Base-by-base conservation (phyloP, 768 basidiomycete genomes). In the Jaapia argillacea region DNA sequence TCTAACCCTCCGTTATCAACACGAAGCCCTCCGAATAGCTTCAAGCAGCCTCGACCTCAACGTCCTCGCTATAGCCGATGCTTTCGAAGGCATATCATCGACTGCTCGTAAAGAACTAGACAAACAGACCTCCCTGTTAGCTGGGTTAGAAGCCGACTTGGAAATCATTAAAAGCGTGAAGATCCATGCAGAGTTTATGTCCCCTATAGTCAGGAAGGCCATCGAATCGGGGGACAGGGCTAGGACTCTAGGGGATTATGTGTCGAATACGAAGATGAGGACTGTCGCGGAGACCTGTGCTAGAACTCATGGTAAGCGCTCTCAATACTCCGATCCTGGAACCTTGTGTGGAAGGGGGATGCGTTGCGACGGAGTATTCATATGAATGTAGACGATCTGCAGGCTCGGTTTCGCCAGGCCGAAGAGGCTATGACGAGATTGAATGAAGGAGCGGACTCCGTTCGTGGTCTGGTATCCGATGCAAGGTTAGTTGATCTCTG, bases 211-310 rank as follows among this genome's bases (percentile, higher is more conserved):
- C 41, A 69, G 82, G 26, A 79, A 70, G 51, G 77, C 81, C 2
- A 83, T 87, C 36, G 83, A 87, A 45, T 67, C 72, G 0, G 87
- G 85, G 3, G 79, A 79, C 44, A 72, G 67, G 43, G 72, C 72
- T 12, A 69, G 87, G 36, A 83, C 81, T 7, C 59, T 91, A 31
- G 85, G 81, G 7, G 85, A 86, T 56, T 91, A 89, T 58, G 85
- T 91, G 21, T 81, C 81, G 13, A 72, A 69, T 50, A 74, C 67
- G 40, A 86, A 81, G 64, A 91, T 91, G 87, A 72, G 68, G 52
- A 74, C 84, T 55, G 87, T 91, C 1, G 83, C 77, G 2, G 82
- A 82, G 13, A 76, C 72, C 3, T 88, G 85, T 62, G 55, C 65
- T 13, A 70, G 71, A 39, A 78, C 81, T 21, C 82, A 89, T 65